Conservation (phyloP, 2,329 filamentous ascomycete species). For the Pestalotiopsis sp. region DNA sequence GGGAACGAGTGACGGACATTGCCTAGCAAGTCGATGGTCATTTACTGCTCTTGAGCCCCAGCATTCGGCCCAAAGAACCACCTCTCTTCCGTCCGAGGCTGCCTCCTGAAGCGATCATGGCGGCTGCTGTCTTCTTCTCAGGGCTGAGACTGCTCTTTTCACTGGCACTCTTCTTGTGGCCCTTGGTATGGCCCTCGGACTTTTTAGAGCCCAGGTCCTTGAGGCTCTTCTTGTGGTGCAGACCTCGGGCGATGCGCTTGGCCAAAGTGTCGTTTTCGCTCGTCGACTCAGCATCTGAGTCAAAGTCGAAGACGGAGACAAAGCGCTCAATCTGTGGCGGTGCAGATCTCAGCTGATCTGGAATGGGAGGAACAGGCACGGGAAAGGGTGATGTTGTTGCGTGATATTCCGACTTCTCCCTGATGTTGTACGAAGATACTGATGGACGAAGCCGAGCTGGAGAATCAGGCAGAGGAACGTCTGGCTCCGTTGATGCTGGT, state of each 20-base stretch:
- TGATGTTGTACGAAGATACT: slow-evolving; percentile 23
- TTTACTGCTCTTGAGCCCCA: slow-evolving; percentile 9
- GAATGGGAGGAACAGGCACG: slow-evolving; percentile 8
- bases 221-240: slow-evolving; percentile 34
- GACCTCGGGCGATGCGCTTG: slow-evolving; percentile 42
- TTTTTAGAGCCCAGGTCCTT: slow-evolving; percentile 19
- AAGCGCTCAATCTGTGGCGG: slow-evolving; percentile 23
- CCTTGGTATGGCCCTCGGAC: slow-evolving; percentile 13
- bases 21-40: not conserved
- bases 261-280: slow-evolving; percentile 29
- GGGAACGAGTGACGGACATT: not conserved
- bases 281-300: slow-evolving; percentile 43
- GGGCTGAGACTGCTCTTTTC: slow-evolving; percentile 5
- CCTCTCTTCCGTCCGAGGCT: slow-evolving; percentile 8
- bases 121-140: slow-evolving; percentile 1
- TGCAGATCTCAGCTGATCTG: slow-evolving; percentile 1
- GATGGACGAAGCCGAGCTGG: slow-evolving; percentile 21
- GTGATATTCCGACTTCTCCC: slow-evolving; percentile 12
- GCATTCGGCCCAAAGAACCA: slow-evolving; percentile 11
- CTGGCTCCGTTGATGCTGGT: slow-evolving; percentile 17
- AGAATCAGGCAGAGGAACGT: slow-evolving; percentile 24
- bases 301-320: slow-evolving; percentile 49
- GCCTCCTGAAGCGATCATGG: not conserved
- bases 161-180: slow-evolving; percentile 14
- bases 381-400: slow-evolving; percentile 18